These are phyloP conservation scores for Chlorella sp. DNA, from an alignment of 139 green algal genomes.

Conservation along the genomic window DNA sequence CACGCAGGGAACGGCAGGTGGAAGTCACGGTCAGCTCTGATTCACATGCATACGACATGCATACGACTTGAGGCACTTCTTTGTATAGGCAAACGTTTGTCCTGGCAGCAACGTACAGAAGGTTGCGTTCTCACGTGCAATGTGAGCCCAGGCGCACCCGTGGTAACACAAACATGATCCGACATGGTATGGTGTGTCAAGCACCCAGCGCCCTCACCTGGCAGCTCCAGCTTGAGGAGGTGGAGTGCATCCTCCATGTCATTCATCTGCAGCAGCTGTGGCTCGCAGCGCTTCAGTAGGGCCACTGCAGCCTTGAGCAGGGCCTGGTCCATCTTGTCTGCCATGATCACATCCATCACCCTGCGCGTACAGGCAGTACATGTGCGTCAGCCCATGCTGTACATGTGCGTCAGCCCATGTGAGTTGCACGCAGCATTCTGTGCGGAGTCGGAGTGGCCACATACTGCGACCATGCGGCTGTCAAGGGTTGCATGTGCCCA, in stretches of 20 bases:
- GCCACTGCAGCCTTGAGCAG: conserved; percentile 63
- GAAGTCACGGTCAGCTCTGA: neutral
- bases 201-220: conserved; percentile 9
- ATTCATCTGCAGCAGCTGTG: conserved; percentile 34
- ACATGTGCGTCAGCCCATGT: neutral
- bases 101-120: neutral
- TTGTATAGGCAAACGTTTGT: neutral
- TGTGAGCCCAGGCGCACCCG: no score
- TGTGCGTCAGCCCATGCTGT: neutral
- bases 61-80: neutral
- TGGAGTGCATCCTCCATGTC: conserved; percentile 66
- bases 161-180: no score
- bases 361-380: conserved; percentile 12
- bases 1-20: neutral
- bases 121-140: no score
- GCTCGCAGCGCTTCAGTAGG: conserved; percentile 34
- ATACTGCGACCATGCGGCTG: no score
- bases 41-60: neutral
- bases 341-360: conserved; percentile 72
- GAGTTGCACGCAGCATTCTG: no score
- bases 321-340: conserved; percentile 45
- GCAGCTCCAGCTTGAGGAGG: conserved; percentile 54
- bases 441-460: no score
- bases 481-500: no score
- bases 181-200: neutral